phyloP scores from a whole-genome alignment of 257 asterid species.

The Lantana camara region DNA sequence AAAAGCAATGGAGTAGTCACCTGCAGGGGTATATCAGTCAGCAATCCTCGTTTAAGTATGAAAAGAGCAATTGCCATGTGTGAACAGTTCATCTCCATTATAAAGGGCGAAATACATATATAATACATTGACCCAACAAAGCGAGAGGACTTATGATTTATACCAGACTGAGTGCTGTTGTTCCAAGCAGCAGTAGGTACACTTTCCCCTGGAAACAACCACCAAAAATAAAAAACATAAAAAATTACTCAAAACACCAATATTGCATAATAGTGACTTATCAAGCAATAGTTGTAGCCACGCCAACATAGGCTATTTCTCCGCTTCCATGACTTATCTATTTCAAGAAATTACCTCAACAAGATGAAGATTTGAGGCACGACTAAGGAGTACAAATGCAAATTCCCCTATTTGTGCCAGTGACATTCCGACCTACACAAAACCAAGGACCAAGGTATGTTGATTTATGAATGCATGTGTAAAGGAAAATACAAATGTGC shows the following conservation, averaged over 20 bases:
- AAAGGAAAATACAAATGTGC: conserved; percentile 17
- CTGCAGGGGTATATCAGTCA: conserved; percentile 39
- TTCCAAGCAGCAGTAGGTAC: conserved; percentile 93
- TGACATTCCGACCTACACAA: conserved; percentile 89
- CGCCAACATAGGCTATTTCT: conserved; percentile 24
- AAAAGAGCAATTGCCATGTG: neutral
- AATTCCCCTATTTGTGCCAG: conserved; percentile 99
- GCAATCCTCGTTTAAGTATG: neutral
- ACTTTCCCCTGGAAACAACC: conserved; percentile 86
- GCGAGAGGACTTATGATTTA: conserved; percentile 1
- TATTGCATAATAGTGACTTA: too few relatives aligned
- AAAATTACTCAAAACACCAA: conserved; percentile 1
- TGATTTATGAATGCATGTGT: conserved; percentile 16
- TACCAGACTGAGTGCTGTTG: conserved; percentile 90
- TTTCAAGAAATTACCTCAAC: conserved; percentile 97
- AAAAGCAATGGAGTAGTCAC: conserved; percentile 95
- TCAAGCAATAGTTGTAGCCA: conserved; percentile 11
- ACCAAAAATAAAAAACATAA: too few relatives aligned
- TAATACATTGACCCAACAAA: conserved; percentile 10
- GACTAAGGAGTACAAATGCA: conserved; percentile 96
- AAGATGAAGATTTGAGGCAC: conserved; percentile 98
- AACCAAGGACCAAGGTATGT: conserved; percentile 25
- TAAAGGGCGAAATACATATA: neutral
- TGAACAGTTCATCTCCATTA: neutral
- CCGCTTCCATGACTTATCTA: too few relatives aligned